Evolutionary conservation across 257 asterid genomes (phyloP), one percentile per base, ranked within the genome.

Genomic region (Voacanga thouarsii): DNA sequence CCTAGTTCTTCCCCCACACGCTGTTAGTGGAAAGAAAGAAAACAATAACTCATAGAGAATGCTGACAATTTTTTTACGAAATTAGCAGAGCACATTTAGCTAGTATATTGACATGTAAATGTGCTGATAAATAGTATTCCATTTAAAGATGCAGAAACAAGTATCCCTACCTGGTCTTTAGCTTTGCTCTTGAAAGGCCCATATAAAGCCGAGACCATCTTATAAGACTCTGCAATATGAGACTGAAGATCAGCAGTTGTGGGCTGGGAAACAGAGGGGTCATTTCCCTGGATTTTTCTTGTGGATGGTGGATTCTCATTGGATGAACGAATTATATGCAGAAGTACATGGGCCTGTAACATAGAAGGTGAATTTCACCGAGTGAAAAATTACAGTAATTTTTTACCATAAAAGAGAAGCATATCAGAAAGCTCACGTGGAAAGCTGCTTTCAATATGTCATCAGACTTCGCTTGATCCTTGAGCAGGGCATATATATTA

Each of bases 381-480:
- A 76, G 23, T 30, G 63, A 50, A 57, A 67, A 47, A 41, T 16
- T 74, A 15, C 18, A 50, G 33, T 71, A 80, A 68, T 15, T 39
- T 59, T 55, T 50, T 64, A 26, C 72, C 67, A 49, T 41, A 76
- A 41, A 79, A 82, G 56, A 78, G 76, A 72, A 79, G 67, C 33
- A 16, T 6, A 80, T 78, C 75, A 23, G 69, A 77, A 75, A 79
- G 43, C 97, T 92, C 82, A 95, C 99, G 83, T 95, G 99, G 85
- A 95, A 95, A 77, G 97, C 92, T 74, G 99, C 97, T 87, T 96
- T 96, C 90, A 93, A 67, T 72, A 96, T 92, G 83, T 96, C 99
- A 81, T 96, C 98, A 66, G 98, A 86, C 91, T 90, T 94, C 9
- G 99, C 99, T 89, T 92, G 92, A 85, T 91, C 94, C 94, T 93